Evolutionary conservation across 768 basidiomycete genomes (phyloP).

Genomic region (Mycena polygramma): DNA sequence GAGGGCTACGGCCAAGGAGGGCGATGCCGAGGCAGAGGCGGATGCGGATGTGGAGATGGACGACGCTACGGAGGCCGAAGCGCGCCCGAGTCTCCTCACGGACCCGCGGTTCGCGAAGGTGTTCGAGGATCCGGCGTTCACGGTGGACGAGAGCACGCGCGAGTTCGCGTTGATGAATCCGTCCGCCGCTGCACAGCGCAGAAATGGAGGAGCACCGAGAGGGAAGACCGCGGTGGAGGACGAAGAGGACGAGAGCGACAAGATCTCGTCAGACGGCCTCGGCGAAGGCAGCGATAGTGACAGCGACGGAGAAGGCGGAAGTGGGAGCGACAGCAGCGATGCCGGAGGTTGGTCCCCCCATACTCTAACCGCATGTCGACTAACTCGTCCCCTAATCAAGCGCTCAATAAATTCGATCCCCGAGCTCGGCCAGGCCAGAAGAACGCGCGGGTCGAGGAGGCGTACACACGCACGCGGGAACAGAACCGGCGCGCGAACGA

Average conservation of each 20-base stretch:
- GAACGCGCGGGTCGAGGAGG: constrained; percentile 61
- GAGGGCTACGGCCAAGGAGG: constrained; percentile 56
- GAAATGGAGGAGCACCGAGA: constrained; percentile 47
- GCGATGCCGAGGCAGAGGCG: constrained; percentile 43
- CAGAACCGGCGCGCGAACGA: constrained; percentile 60
- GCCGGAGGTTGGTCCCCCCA: constrained; percentile 62
- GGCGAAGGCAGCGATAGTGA: constrained; percentile 56
- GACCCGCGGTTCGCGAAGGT: constrained; percentile 93
- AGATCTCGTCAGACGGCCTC: constrained; percentile 69
- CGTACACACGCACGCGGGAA: constrained; percentile 56
- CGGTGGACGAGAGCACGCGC: constrained; percentile 88
- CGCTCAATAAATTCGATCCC: constrained; percentile 65
- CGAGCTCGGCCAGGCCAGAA: constrained; percentile 63
- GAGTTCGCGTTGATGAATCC: constrained; percentile 97
- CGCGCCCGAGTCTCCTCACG: constrained; percentile 67
- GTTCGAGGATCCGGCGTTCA: constrained; percentile 92
- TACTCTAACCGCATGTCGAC: constrained; percentile 3
- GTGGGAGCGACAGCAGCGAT: constrained; percentile 64
- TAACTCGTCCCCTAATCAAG: constrained; percentile 44
- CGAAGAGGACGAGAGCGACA: constrained; percentile 90
- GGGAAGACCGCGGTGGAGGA: constrained; percentile 88
- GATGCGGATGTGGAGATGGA: constrained; percentile 51
- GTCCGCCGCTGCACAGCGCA: constrained; percentile 74
- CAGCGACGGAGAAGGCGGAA: constrained; percentile 56
- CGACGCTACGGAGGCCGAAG: constrained; percentile 37